Conservation (phyloP, 2,329 filamentous ascomycete genomes). For the Monosporascus sp. region DNA sequence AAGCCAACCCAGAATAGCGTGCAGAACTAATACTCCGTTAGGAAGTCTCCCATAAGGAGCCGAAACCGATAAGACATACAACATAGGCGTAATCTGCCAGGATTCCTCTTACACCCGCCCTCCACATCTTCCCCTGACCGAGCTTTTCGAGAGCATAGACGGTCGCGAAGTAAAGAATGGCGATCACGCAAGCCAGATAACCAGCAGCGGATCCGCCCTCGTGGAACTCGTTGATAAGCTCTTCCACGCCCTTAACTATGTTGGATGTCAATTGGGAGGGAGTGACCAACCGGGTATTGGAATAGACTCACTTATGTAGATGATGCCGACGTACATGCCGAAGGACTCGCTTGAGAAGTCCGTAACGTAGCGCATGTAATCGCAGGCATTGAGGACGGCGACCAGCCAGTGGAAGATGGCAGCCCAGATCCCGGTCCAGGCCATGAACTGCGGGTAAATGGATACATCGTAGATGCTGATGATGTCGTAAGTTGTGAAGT, state of each 20-base stretch:
- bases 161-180: constrained; percentile 38
- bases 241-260: constrained; percentile 50
- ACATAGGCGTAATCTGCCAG: constrained; percentile 48
- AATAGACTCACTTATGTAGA: constrained; percentile 38
- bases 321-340: constrained; percentile 50
- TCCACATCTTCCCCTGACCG: constrained; percentile 38
- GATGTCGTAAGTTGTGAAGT: constrained; percentile 56
- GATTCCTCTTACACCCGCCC: constrained; percentile 36
- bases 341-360: constrained; percentile 50
- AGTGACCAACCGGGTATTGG: constrained; percentile 23
- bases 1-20: too few species aligned
- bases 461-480: constrained; percentile 40
- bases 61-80: constrained; percentile 18
- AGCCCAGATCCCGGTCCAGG: constrained; percentile 52
- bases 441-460: constrained; percentile 49
- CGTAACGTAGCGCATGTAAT: constrained; percentile 55
- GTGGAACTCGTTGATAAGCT: constrained; percentile 45
- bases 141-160: constrained; percentile 45
- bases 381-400: constrained; percentile 45
- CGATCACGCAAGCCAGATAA: constrained; percentile 32
- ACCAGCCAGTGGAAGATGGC: constrained; percentile 53
- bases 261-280: constrained; percentile 1
- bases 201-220: constrained; percentile 34
- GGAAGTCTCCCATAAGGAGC: neutral
- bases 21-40: too few species aligned